A percentile compares a stretch with the other conserved stretches of the same genome.
These are phyloP conservation scores for Fennellomyces sp. DNA, from an alignment of 371 early-diverging fungal species.

Conservation along the genomic window DNA sequence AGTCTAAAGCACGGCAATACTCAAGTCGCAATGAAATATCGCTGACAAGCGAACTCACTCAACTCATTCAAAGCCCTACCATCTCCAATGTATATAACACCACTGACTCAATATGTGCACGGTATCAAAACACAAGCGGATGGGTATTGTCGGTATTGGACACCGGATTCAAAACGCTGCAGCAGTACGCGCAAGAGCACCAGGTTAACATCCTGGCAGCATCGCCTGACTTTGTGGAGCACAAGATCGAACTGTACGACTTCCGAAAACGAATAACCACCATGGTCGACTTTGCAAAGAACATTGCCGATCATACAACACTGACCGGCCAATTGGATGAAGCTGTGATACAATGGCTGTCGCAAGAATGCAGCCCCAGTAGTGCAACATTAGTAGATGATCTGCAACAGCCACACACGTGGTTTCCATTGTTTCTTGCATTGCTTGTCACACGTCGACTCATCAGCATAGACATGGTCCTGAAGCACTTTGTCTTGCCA, in stretches of 20 bases:
- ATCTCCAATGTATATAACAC: constrained; percentile 29
- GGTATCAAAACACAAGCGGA: constrained; percentile 36
- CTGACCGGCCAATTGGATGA: constrained; percentile 47
- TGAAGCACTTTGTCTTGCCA: constrained; percentile 45
- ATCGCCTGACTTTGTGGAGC: not conserved
- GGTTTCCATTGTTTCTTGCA: constrained; percentile 54
- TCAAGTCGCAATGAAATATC: constrained; percentile 6
- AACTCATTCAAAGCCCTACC: constrained; percentile 34
- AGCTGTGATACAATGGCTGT: constrained; percentile 37
- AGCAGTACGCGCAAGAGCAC: constrained; percentile 29
- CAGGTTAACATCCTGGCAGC: constrained; percentile 12
- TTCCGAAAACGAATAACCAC: constrained; percentile 31
- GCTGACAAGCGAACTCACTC: constrained; percentile 37
- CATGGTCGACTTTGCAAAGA: constrained; percentile 34
- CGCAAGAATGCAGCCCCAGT: constrained; percentile 13
- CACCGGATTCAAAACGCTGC: constrained; percentile 41
- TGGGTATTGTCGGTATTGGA: constrained; percentile 51
- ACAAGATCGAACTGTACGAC: constrained; percentile 18
- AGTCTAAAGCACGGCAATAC: constrained; percentile 9
- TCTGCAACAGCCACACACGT: constrained; percentile 37
- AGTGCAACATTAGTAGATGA: constrained; percentile 24
- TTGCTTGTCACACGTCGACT: constrained; percentile 49
- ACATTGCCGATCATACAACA: constrained; percentile 25
- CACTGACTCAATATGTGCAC: constrained; percentile 40
- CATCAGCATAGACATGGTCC: constrained; percentile 38